Percentiles rank a stretch among this genome's conserved stretches.
These are phyloP conservation scores for Dictyostelium citrinum DNA, from an alignment of 78 protist genomes.

Conservation along the genomic window DNA sequence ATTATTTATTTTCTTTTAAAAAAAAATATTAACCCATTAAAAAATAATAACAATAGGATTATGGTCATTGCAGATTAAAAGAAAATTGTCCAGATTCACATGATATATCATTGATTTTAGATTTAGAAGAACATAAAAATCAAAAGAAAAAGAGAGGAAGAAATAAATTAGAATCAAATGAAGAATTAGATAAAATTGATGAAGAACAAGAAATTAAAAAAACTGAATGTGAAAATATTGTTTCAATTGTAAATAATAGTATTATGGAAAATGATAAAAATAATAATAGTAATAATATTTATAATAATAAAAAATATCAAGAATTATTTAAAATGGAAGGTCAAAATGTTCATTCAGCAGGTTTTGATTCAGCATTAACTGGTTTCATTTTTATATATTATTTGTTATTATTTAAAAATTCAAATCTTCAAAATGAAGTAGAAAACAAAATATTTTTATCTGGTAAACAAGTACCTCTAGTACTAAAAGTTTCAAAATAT, in stretches of 20 bases:
- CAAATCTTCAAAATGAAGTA: background rate
- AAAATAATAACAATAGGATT: constrained; percentile 43
- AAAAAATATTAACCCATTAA: background rate
- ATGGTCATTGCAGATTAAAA: constrained; percentile 54
- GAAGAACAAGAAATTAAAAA: background rate
- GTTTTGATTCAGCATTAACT: constrained; percentile 66
- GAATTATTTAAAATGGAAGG: background rate
- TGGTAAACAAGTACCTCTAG: constrained; percentile 28
- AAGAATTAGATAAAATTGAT: background rate
- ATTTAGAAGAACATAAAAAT: background rate
- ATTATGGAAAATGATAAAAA: background rate
- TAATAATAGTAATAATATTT: background rate
- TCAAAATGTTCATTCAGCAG: constrained; percentile 50
- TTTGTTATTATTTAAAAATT: background rate
- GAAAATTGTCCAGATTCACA: constrained; percentile 27
- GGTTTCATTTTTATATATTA: constrained; percentile 52
- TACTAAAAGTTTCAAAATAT: constrained; percentile 40
- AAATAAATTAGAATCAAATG: background rate
- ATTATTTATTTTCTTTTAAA: background rate
- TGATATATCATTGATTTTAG: constrained; percentile 7
- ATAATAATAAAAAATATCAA: background rate
- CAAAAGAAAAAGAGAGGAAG: background rate
- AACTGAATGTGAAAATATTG: background rate
- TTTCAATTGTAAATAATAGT: background rate
- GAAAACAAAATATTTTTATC: constrained; percentile 24